Evolutionary conservation across 495 filamentous ascomycete species (phyloP).

Genomic region (Daldinia bambusicola): DNA sequence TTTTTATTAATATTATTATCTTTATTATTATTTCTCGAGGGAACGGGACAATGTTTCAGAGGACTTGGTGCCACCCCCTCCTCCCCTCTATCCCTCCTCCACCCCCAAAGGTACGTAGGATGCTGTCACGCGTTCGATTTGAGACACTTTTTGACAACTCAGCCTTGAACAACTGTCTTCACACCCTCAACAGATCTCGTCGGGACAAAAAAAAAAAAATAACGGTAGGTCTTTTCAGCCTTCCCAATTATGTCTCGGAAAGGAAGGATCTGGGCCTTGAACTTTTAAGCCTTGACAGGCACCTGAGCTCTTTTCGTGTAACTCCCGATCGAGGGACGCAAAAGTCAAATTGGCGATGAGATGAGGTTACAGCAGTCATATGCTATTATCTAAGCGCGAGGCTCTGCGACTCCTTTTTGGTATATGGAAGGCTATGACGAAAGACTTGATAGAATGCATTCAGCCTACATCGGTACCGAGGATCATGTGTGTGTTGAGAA

Average conservation of each 20-base stretch:
- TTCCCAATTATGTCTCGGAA: conserved; percentile 34
- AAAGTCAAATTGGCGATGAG: background rate
- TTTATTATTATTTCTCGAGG: background rate
- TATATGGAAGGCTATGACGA: conserved; percentile 3
- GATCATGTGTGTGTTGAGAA: background rate
- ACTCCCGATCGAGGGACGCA: conserved; percentile 12
- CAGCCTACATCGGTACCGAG: background rate
- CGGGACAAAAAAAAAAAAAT: conserved; percentile 18
- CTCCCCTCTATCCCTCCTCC: background rate
- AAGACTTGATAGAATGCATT: background rate
- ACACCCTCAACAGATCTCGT: conserved; percentile 37
- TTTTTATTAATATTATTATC: background rate
- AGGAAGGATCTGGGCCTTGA: conserved; percentile 28
- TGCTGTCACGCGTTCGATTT: conserved; percentile 42
- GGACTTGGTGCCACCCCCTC: conserved; percentile 25
- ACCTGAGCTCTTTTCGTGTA: conserved; percentile 35
- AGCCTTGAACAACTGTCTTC: conserved; percentile 48
- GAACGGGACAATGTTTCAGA: conserved; percentile 40
- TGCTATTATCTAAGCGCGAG: conserved; percentile 33
- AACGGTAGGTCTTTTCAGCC: conserved; percentile 34
- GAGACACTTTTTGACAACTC: conserved; percentile 47
- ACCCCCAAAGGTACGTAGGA: conserved; percentile 24
- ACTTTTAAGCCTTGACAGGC: conserved; percentile 26
- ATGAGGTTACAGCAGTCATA: conserved; percentile 14
- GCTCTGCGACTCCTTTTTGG: conserved; percentile 11